Conservation (phyloP, 208 protist genomes). For the Porcisia hertigi region DNA sequence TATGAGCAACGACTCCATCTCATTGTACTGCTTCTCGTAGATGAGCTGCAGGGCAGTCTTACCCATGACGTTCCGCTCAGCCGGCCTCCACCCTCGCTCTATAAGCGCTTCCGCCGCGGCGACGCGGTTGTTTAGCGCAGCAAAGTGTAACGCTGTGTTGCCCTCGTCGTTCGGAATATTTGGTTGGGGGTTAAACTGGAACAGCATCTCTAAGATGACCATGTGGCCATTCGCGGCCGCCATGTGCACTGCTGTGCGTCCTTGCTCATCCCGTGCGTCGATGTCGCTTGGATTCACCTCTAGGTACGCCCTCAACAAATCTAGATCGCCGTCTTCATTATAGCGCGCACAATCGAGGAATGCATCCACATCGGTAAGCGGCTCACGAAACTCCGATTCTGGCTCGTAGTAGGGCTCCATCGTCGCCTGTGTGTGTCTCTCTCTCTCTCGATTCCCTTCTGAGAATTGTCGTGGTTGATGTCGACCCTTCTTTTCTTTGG, state of each 20-base stretch:
- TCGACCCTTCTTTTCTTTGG: not conserved
- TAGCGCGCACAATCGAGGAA: conserved; percentile 88
- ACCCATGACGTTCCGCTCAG: conserved; percentile 55
- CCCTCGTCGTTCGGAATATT: conserved; percentile 81
- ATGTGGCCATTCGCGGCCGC: conserved; percentile 87
- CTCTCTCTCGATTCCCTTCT: not conserved
- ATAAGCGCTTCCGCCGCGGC: conserved; percentile 64
- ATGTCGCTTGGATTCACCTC: conserved; percentile 50
- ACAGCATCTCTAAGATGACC: conserved; percentile 71
- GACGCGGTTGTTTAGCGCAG: conserved; percentile 86
- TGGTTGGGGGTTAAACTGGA: conserved; percentile 53
- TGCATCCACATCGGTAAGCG: conserved; percentile 63
- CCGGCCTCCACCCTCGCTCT: conserved; percentile 55
- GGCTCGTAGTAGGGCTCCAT: conserved; percentile 47
- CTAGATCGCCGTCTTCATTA: conserved; percentile 73
- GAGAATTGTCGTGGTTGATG: too few relatives aligned
- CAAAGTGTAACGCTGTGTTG: conserved; percentile 88
- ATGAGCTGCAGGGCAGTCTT: conserved; percentile 83
- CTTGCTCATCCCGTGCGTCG: conserved; percentile 65
- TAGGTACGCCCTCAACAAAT: conserved; percentile 51
- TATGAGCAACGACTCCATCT: conserved; percentile 84
- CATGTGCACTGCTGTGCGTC: conserved; percentile 85
- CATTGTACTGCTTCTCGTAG: conserved; percentile 75
- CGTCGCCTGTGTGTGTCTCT: too few relatives aligned
- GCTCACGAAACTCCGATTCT: conserved; percentile 49